Percentiles rank a stretch among this genome's conserved stretches.
These are phyloP conservation scores for Lachnellula willkommii DNA, from an alignment of 2,329 filamentous ascomycete genomes.

Conservation along the genomic window DNA sequence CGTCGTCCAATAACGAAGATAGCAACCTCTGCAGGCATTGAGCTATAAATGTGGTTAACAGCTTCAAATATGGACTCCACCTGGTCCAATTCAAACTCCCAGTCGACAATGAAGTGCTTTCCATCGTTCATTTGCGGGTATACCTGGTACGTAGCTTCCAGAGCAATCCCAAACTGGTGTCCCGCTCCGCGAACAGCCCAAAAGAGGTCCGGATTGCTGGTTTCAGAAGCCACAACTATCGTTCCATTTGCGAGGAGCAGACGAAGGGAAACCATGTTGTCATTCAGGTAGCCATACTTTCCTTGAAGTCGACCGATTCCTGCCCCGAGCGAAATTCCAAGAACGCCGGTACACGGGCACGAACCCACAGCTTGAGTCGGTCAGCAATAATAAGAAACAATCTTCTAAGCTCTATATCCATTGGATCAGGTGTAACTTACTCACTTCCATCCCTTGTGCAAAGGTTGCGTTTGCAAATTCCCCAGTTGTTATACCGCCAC, in stretches of 20 bases:
- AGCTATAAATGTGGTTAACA: slow-evolving; percentile 42
- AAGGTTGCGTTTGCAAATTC: too few relatives aligned
- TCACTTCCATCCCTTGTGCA: too few relatives aligned
- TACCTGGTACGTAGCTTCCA: slow-evolving; percentile 41
- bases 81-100: slow-evolving; percentile 40
- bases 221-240: slow-evolving; percentile 37
- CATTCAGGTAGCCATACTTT: slow-evolving; percentile 45
- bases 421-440: too few relatives aligned
- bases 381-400: too few relatives aligned
- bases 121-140: slow-evolving; percentile 27
- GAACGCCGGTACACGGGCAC: too few relatives aligned
- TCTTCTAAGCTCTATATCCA: too few relatives aligned
- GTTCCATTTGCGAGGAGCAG: slow-evolving; percentile 45
- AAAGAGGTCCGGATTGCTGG: slow-evolving; percentile 42
- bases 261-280: slow-evolving; percentile 45
- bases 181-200: slow-evolving; percentile 54
- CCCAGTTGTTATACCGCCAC: too few relatives aligned
- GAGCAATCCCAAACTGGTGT: slow-evolving; percentile 55
- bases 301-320: slow-evolving; percentile 55
- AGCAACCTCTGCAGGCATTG: too few relatives aligned
- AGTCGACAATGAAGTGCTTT: slow-evolving; percentile 36
- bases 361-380: too few relatives aligned
- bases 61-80: slow-evolving; percentile 43
- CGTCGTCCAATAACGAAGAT: too few relatives aligned
- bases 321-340: slow-evolving; percentile 41